Evolutionary conservation across 345 rosid species (phyloP).

Genomic region (Gossypium thurberi): DNA sequence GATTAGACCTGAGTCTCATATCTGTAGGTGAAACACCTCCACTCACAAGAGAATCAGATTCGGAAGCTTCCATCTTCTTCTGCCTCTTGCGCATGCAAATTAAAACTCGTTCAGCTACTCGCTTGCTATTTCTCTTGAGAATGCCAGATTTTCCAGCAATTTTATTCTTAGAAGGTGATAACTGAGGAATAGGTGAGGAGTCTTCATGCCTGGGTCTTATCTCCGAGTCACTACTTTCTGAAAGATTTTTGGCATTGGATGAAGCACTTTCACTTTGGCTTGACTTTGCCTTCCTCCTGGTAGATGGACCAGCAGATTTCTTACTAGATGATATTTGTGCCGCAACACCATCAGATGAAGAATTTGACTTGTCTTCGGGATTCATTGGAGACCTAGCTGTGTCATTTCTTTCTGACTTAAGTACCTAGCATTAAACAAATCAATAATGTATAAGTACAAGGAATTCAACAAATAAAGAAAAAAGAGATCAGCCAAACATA

Average conservation of each 20-base stretch:
- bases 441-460: not conserved
- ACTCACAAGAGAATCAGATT: slow-evolving; percentile 69
- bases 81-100: slow-evolving; percentile 75
- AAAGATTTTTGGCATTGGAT: slow-evolving; percentile 66
- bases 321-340: slow-evolving; percentile 28
- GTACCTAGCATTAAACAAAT: slow-evolving; percentile 36
- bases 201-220: slow-evolving; percentile 51
- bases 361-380: slow-evolving; percentile 42
- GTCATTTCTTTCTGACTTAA: slow-evolving; percentile 46
- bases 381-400: slow-evolving; percentile 25
- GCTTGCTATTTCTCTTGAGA: slow-evolving; percentile 79
- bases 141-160: slow-evolving; percentile 49
- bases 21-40: slow-evolving; percentile 44
- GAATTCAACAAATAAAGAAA: slow-evolving; percentile 1
- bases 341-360: slow-evolving; percentile 51
- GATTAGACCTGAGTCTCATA: slow-evolving; percentile 43
- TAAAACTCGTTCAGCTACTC: slow-evolving; percentile 78
- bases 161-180: slow-evolving; percentile 58
- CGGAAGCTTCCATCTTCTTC: slow-evolving; percentile 61
- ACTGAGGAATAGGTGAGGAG: slow-evolving; percentile 25
- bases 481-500: slow-evolving; percentile 8
- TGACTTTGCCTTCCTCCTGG: slow-evolving; percentile 48
- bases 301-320: slow-evolving; percentile 41
- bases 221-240: slow-evolving; percentile 91
- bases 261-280: slow-evolving; percentile 91